Evolutionary conservation across 495 filamentous ascomycete species (phyloP).

Genomic region (Tuber calosporum): DNA sequence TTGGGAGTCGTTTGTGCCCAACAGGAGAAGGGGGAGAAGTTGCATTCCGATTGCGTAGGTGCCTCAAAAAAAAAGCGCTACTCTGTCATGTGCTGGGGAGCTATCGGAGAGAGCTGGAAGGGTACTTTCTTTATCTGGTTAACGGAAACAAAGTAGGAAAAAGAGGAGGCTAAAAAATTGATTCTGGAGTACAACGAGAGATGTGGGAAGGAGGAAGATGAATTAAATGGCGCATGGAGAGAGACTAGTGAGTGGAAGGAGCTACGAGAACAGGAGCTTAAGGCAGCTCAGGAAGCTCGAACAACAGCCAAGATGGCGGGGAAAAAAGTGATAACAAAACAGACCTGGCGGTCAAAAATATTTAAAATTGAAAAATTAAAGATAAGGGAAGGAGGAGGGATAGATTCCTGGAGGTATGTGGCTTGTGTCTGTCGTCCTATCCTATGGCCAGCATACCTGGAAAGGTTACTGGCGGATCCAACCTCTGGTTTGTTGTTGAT

Average conservation of each 20-base stretch:
- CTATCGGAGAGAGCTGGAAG: slow-evolving; percentile 6
- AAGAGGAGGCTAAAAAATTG: not conserved
- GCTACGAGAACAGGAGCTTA: no score
- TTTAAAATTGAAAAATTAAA: slow-evolving; percentile 10
- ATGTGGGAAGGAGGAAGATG: no score
- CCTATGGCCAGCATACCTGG: slow-evolving; percentile 7
- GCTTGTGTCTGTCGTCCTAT: not conserved
- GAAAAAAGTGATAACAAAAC: no score
- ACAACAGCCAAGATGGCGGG: no score
- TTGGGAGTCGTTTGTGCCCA: no score
- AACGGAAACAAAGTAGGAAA: slow-evolving; percentile 2
- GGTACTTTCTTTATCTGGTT: not conserved
- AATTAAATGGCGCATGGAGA: no score
- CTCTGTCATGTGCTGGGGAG: not conserved
- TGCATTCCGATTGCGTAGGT: no score
- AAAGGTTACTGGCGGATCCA: not conserved
- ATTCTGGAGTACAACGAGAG: no score
- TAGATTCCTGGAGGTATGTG: slow-evolving; percentile 11
- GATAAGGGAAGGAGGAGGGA: not conserved
- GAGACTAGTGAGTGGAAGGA: no score
- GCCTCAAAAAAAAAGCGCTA: no score
- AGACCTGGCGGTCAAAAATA: slow-evolving; percentile 4
- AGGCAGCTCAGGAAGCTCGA: no score
- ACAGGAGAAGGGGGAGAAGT: no score
- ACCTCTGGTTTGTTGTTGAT: slow-evolving; percentile 6